A percentile compares a stretch with the other conserved stretches of the same genome.
phyloP scores from a whole-genome alignment of 176 grass and related monocot genomes.

The Rhynchospora pubera region DNA sequence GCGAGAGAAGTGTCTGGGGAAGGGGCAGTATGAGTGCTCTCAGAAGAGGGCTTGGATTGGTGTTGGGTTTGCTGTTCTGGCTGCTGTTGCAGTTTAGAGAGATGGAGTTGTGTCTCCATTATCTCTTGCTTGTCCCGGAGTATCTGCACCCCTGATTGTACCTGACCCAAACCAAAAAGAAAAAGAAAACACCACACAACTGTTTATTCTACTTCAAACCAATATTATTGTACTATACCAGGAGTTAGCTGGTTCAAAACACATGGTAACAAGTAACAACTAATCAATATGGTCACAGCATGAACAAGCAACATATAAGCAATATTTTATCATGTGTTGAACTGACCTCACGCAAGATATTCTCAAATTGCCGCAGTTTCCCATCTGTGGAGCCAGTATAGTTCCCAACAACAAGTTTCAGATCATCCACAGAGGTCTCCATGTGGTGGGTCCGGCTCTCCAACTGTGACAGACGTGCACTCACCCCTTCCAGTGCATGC shows the following conservation, averaged over 20 bases:
- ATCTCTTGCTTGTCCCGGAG: slow-evolving; percentile 89
- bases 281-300: not conserved
- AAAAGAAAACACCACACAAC: not conserved
- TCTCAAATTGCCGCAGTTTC: slow-evolving; percentile 80
- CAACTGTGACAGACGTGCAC: slow-evolving; percentile 58
- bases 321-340: not conserved
- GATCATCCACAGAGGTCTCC: slow-evolving; percentile 52
- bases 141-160: slow-evolving; percentile 70
- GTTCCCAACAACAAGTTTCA: slow-evolving; percentile 60
- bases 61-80: slow-evolving; percentile 20
- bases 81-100: slow-evolving; percentile 54
- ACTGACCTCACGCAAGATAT: slow-evolving; percentile 64
- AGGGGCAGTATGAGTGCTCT: slow-evolving; percentile 36
- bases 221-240: not conserved
- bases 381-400: slow-evolving; percentile 67
- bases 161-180: slow-evolving; percentile 32
- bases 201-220: not conserved
- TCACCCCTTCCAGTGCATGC: slow-evolving; percentile 64
- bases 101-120: slow-evolving; percentile 58
- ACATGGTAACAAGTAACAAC: not conserved
- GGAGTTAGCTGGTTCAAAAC: not conserved
- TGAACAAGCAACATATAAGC: not conserved
- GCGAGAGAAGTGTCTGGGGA: slow-evolving; percentile 19
- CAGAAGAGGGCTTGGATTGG: slow-evolving; percentile 20
- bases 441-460: slow-evolving; percentile 67